Evolutionary conservation across 177 flowering plant genomes (phyloP), one percentile per base, ranked within the genome.

Genomic region (Vitis hybrid): DNA sequence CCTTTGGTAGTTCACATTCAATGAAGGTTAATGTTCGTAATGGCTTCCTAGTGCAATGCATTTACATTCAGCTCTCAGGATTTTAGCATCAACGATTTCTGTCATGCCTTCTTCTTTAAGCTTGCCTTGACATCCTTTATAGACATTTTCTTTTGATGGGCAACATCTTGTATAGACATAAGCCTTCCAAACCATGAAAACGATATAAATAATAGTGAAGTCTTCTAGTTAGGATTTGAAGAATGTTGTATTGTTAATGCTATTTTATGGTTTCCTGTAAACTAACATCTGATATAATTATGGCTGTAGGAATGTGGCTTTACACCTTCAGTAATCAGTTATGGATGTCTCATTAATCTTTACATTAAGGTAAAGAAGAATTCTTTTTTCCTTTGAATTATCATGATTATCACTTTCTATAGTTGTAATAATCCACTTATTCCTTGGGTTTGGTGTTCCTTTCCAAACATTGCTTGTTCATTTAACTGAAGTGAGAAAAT

Each of bases 261-360:
- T 26, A 51, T 48, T 57, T 57, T 13, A 18, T 50, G 39, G 15
- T 26, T 20, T 57, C 10, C 19, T 22, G 31, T 48, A 15, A n/a
- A 16, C 57, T 67, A 19, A 39, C 10, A 31, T 55, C 51, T 67
- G 13, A 29, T 56, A 10, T 55, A 12, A 31, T 55, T 67, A 26
- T 67, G 61, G 62, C 50, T 84, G 70, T 48, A 95, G 99, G 98
- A 95, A 84, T 95, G 92, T 80, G 97, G 99, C 48, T 88, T 93
- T 77, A 75, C 90, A 49, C 97, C 98, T 77, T 86, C 98, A 49
- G 84, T 95, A 2, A 64, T 93, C 74, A 95, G 82, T 72, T 93
- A 88, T 84, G 99, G 99, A 57, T 93, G 98, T 80, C 91, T 95
- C 48, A 86, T 95, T 49, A 93, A 93, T 85, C 86, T 89, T 66